phyloP scores from a whole-genome alignment of 2,329 filamentous ascomycete genomes.

The Claviceps digitariae region DNA sequence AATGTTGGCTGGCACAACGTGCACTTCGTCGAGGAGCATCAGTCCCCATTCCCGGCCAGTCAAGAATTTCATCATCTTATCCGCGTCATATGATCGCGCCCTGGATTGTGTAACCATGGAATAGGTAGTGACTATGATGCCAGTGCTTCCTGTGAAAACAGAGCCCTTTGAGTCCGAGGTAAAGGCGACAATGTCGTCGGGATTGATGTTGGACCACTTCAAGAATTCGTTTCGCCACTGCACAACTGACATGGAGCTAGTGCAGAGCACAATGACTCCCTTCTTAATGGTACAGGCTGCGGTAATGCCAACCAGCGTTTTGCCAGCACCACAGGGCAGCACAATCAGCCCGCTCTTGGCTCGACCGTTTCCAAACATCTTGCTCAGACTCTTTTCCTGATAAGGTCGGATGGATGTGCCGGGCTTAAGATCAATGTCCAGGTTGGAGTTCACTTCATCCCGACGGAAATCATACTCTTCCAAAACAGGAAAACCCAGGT shows the following conservation, averaged over 20 bases:
- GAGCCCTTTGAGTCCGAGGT: slow-evolving; percentile 79
- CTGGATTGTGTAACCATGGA: slow-evolving; percentile 95
- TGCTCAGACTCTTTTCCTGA: slow-evolving; percentile 93
- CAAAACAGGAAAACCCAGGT: slow-evolving; percentile 73
- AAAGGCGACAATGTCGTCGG: slow-evolving; percentile 86
- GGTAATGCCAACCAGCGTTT: slow-evolving; percentile 96
- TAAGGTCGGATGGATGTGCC: slow-evolving; percentile 86
- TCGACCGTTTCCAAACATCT: slow-evolving; percentile 98
- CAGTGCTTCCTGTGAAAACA: slow-evolving; percentile 73
- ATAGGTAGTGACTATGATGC: slow-evolving; percentile 95
- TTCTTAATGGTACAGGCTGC: slow-evolving; percentile 97
- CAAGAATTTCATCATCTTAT: slow-evolving; percentile 97
- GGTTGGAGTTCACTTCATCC: slow-evolving; percentile 74
- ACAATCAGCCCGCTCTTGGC: slow-evolving; percentile 97
- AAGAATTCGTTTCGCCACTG: slow-evolving; percentile 96
- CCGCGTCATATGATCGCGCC: slow-evolving; percentile 77
- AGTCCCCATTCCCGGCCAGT: slow-evolving; percentile 85
- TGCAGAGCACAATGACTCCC: slow-evolving; percentile 87
- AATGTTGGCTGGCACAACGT: slow-evolving; percentile 93
- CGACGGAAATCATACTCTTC: slow-evolving; percentile 97
- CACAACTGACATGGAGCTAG: slow-evolving; percentile 93
- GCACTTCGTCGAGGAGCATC: slow-evolving; percentile 94
- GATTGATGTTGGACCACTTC: slow-evolving; percentile 94
- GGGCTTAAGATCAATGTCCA: slow-evolving; percentile 87
- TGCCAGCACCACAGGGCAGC: slow-evolving; percentile 87